Evolutionary conservation across 2,329 filamentous ascomycete species (phyloP).

Genomic region (Rutstroemia sp.): DNA sequence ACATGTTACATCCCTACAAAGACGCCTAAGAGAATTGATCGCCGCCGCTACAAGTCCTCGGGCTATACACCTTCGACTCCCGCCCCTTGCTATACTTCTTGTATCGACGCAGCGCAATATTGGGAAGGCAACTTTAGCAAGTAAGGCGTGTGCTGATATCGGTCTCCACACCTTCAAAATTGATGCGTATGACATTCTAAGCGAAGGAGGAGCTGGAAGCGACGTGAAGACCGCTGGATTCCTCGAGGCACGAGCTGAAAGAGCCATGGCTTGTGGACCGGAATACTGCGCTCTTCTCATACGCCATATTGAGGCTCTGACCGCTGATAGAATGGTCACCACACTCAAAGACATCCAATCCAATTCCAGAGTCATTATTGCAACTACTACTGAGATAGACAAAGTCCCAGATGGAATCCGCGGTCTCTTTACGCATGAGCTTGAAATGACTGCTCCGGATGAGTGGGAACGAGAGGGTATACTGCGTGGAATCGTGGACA

Average conservation of each 20-base stretch:
- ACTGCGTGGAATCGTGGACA: slow-evolving; percentile 67
- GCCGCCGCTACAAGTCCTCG: slow-evolving; percentile 81
- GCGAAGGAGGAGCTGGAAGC: slow-evolving; percentile 80
- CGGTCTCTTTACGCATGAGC: slow-evolving; percentile 88
- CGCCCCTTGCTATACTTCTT: slow-evolving; percentile 79
- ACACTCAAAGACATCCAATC: slow-evolving; percentile 77
- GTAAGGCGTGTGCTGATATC: slow-evolving; percentile 74
- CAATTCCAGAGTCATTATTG: slow-evolving; percentile 77
- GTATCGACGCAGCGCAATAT: slow-evolving; percentile 90
- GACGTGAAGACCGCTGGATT: slow-evolving; percentile 94
- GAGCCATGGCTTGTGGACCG: slow-evolving; percentile 80
- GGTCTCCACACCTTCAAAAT: slow-evolving; percentile 85
- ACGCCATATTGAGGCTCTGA: slow-evolving; percentile 83
- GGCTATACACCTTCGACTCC: slow-evolving; percentile 79
- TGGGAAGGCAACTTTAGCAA: slow-evolving; percentile 77
- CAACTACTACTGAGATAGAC: slow-evolving; percentile 91
- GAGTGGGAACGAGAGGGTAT: slow-evolving; percentile 89
- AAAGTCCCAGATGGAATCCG: slow-evolving; percentile 87
- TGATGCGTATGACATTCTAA: slow-evolving; percentile 87
- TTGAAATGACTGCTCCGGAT: slow-evolving; percentile 88
- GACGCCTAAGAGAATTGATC: slow-evolving; percentile 75
- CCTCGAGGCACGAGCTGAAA: slow-evolving; percentile 77
- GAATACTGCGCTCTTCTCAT: slow-evolving; percentile 80
- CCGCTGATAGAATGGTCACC: slow-evolving; percentile 80
- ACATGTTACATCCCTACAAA: slow-evolving; percentile 53